Base-by-base conservation (phyloP, 2,329 filamentous ascomycete genomes). In the Curvularia verruculosa region DNA sequence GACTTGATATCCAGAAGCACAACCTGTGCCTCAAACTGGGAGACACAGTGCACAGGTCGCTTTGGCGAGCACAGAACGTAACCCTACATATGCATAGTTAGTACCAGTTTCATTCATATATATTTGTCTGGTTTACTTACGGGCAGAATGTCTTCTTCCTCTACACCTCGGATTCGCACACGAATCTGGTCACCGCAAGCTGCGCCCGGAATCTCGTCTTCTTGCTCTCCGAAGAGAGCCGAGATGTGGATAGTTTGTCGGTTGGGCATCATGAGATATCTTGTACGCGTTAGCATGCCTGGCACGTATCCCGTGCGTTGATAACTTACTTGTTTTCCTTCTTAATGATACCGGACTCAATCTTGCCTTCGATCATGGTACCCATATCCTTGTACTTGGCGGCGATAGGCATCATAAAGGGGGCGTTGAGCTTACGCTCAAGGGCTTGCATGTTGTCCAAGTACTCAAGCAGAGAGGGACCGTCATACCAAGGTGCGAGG, bases 381-480 rank as follows among this genome's bases (percentile, higher is more conserved):
- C 95, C 95, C 84, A 99, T 89, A 75, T 99, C 96, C 69, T 90
- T 87, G 82, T 98, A 99, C 81, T 99, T 99, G 78, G 91, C 92
- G 63, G 90, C 91, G 64, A 99, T 85, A 8, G 95, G 91, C 93
- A 99, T 97, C 95, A 99, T 98, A 84, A 99, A 98, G 9, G 95
- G 94, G 1, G 95, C 95, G 69, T 96, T 96, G 69, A 97, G 80
- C 83, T 98, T 99, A 69, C 95, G 91, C 77, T 99, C 94, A 37
- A 97, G 85, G 12, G 94, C 87, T 71, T 89, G 87, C 91, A 98
- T 97, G 74, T 86, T 83, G 75, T 97, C 94, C n/a, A 99, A 87
- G 78, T 93, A 97, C 78, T 98, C 94, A 19, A 99, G 87, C 45
- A 99, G 85, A 19, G 93, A 95, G 9, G 94, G 94, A 0, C 93